Evolutionary conservation across 352 stramenopile genomes (phyloP).

Genomic region (Chrysophaeum taylorii): DNA sequence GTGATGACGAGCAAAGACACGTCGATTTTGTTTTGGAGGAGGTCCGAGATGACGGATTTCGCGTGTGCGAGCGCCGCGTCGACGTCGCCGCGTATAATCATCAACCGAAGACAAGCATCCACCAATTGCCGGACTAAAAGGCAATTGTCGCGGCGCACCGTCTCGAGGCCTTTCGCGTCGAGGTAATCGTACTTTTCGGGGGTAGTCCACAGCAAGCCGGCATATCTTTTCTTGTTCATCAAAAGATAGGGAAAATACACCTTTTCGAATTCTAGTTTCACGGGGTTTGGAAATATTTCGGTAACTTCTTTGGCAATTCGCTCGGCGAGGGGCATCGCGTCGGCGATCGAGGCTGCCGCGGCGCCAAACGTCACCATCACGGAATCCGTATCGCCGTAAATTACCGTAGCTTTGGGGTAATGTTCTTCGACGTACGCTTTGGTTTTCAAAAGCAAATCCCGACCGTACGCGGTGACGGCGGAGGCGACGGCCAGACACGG

Average conservation of each 20-base stretch:
- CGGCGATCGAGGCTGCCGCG: constrained; percentile 68
- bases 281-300: constrained; percentile 88
- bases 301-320: constrained; percentile 89
- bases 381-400: constrained; percentile 99
- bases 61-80: constrained; percentile 89
- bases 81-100: constrained; percentile 93
- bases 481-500: constrained; percentile 96
- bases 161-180: constrained; percentile 93
- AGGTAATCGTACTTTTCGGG: constrained; percentile 98
- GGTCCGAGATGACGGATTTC: constrained; percentile 90
- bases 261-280: constrained; percentile 94
- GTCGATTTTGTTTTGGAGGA: constrained; percentile 99
- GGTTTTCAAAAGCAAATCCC: constrained; percentile 89
- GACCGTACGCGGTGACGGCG: constrained; percentile 94
- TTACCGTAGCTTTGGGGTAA: constrained; percentile 87
- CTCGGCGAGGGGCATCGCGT: constrained; percentile 94
- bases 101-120: constrained; percentile 92
- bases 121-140: constrained; percentile 92
- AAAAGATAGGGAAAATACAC: constrained; percentile 99
- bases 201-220: constrained; percentile 73
- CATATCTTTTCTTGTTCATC: constrained; percentile 99
- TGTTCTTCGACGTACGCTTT: constrained; percentile 88
- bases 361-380: constrained; percentile 99
- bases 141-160: constrained; percentile 97
- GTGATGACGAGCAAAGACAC: constrained; percentile 99